phyloP scores from a whole-genome alignment of 495 filamentous ascomycete species.

The Talaromyces ruber region DNA sequence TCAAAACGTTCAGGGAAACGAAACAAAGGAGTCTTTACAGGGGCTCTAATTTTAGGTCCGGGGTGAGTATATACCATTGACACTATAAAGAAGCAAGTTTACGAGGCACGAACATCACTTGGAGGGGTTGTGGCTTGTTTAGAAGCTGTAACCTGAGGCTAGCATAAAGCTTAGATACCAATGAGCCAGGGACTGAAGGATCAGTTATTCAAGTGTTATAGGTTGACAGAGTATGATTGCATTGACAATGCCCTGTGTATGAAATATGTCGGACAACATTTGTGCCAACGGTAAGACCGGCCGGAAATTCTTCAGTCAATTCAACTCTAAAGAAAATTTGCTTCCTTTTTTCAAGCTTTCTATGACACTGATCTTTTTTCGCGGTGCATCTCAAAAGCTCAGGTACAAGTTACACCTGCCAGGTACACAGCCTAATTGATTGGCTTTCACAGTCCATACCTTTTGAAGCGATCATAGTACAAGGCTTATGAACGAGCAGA shows the following conservation, averaged over 20 bases:
- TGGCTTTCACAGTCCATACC: neutral
- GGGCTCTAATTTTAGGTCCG: neutral
- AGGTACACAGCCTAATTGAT: neutral
- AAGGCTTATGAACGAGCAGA: neutral
- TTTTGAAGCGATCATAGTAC: neutral
- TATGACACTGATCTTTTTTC: neutral
- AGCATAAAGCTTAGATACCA: neutral
- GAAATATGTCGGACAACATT: neutral
- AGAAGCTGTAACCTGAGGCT: neutral
- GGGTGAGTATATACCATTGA: neutral
- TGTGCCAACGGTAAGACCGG: neutral
- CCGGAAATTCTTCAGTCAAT: neutral
- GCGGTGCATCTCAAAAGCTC: neutral
- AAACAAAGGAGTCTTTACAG: neutral
- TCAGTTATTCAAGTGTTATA: neutral
- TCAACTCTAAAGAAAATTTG: neutral
- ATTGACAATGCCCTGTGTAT: neutral
- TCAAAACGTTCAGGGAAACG: neutral
- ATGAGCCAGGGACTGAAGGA: neutral
- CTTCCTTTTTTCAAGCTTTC: neutral
- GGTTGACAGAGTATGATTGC: conserved; percentile 3
- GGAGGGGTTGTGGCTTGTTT: neutral
- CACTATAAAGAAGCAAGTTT: neutral
- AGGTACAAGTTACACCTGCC: neutral
- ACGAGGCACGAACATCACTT: neutral